Evolutionary conservation across 2,329 filamentous ascomycete genomes (phyloP).

Genomic region (Delphinella strobiligena): DNA sequence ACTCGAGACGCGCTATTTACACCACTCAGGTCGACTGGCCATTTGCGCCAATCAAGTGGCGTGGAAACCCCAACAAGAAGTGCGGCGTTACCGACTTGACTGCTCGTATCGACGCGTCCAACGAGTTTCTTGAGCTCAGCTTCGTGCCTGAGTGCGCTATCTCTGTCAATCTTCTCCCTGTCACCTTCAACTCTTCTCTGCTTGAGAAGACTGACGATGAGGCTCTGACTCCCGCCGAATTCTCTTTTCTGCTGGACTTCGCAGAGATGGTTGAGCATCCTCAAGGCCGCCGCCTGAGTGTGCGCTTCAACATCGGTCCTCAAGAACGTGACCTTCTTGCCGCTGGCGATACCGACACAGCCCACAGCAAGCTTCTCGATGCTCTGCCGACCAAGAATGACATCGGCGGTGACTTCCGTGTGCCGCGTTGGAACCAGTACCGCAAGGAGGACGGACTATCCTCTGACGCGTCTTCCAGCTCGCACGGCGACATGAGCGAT

Average conservation of each 20-base stretch:
- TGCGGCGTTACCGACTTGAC: background rate
- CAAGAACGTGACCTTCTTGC: background rate
- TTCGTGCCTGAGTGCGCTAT: background rate
- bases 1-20: background rate
- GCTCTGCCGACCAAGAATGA: background rate
- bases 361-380: background rate
- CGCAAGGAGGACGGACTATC: background rate
- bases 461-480: too few species aligned
- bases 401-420: background rate
- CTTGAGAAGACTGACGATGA: background rate
- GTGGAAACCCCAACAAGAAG: background rate
- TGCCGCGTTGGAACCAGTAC: background rate
- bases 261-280: background rate
- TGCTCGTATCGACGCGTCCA: background rate
- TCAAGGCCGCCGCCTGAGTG: background rate
- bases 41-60: background rate
- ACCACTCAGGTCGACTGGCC: background rate
- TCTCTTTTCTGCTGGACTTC: background rate
- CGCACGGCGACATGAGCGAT: too few species aligned
- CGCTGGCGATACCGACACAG: background rate
- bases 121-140: background rate
- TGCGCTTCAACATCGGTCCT: background rate
- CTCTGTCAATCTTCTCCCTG: background rate
- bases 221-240: background rate
- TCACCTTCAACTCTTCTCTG: background rate